Evolutionary conservation across 306 rosid species (phyloP).

Genomic region (Inga oerstediana): DNA sequence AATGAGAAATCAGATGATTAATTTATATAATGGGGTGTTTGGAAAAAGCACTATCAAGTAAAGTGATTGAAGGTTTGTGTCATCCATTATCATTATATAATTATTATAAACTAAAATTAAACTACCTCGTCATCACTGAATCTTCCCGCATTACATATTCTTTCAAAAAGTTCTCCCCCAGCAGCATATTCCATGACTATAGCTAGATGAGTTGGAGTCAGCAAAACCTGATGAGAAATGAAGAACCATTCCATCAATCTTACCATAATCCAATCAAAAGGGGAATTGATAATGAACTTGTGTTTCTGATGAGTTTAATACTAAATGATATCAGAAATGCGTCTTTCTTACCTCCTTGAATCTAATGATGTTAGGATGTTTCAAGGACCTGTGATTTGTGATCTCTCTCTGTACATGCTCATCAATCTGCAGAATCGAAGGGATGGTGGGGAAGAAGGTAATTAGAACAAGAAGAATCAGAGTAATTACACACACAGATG

Average conservation of each 20-base stretch:
- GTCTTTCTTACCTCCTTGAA: conserved; percentile 51
- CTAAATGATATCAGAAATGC: not conserved
- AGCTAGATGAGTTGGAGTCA: conserved; percentile 67
- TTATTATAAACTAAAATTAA: not conserved
- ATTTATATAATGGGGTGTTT: not conserved
- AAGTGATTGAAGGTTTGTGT: not conserved
- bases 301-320: not conserved
- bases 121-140: conserved; percentile 24
- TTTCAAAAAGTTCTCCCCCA: conserved; percentile 48
- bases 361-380: conserved; percentile 41
- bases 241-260: no score
- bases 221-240: conserved; percentile 46
- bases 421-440: conserved; percentile 50
- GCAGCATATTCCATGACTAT: conserved; percentile 81
- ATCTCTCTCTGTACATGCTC: conserved; percentile 81
- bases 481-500: not conserved
- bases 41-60: not conserved
- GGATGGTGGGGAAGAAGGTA: not conserved
- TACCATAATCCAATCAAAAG: not conserved
- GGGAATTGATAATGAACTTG: not conserved
- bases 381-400: conserved; percentile 63
- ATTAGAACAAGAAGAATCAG: not conserved
- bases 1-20: not conserved
- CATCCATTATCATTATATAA: not conserved
- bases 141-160: conserved; percentile 21